Base-by-base conservation (phyloP, 73 alveolate species). In the Tetrahymena thermophila region DNA sequence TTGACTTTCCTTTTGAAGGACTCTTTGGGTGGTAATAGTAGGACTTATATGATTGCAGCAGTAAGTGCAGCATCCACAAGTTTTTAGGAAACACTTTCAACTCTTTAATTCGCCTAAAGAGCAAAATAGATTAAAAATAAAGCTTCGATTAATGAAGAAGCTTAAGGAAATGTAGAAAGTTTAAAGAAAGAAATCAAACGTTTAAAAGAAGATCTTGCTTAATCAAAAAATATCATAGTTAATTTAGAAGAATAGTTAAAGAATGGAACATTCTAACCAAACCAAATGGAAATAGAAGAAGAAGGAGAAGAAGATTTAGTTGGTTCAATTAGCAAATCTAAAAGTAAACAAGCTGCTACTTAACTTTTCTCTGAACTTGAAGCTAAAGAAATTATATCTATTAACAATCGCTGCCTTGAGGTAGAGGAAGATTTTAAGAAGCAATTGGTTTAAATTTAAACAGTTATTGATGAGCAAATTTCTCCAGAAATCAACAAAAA, bases 71-170 rank as follows among this genome's bases (percentile, higher is more conserved):
- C 98, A 40, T 37, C 97, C 21, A 35, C 95, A 34, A 94, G 98
- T 95, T 96, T 93, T 94, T 97, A 99, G n/a, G 99, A 98, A 95
- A 98, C 99, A 17, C 95, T 98, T 23, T 98, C 99, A 0, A 98
- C 99, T 71, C 94, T 98, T 50, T 96, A 97, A 94, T 98, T 98
- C 94, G 99, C 99, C 17, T 96, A 98, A 83, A 96, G 99, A 93
- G 99, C 99, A 2, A 98, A 98, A 93, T 95, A 97, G 42, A 97
- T 98, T 19, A 97, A 96, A 96, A 97, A 95, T 40, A 94, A 96
- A 35, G 99, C 99, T 35, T 97, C 96, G 15, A 96, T 98, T 38
- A 98, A 98, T 84, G 98, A 98, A 96, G 99, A 97, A 34, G 57
- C 97, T 25, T 99, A 98, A 56, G 96, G 93, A 71, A 94, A 94